Conservation (phyloP, 768 basidiomycete genomes). For the Trichaptum fuscoviolaceum region DNA sequence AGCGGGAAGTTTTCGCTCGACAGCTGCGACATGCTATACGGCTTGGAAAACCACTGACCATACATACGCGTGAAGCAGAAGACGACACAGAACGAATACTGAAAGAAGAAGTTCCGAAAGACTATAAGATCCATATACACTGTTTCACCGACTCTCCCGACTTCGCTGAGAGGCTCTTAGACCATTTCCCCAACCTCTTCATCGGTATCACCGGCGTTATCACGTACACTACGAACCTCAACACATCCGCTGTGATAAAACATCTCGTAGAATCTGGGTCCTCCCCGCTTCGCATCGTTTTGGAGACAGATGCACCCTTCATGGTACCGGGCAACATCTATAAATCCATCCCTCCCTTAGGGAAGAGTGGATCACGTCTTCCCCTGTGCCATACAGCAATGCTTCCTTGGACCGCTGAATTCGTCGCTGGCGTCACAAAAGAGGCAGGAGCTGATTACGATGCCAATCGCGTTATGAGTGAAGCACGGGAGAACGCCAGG, state of each 20-base stretch:
- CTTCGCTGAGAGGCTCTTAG: constrained; percentile 65
- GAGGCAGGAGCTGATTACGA: constrained; percentile 41
- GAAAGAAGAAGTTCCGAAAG: constrained; percentile 66
- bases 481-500: constrained; percentile 60
- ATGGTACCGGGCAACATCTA: constrained; percentile 82
- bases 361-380: constrained; percentile 46
- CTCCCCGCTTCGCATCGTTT: constrained; percentile 35
- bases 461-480: constrained; percentile 50
- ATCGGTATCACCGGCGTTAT: constrained; percentile 87
- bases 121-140: constrained; percentile 78
- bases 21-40: constrained; percentile 67
- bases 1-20: constrained; percentile 57
- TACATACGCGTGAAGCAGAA: constrained; percentile 85
- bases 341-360: constrained; percentile 35
- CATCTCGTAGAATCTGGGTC: constrained; percentile 24
- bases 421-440: constrained; percentile 47
- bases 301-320: constrained; percentile 86
- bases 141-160: constrained; percentile 83
- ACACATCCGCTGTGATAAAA: constrained; percentile 65
- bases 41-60: constrained; percentile 73
- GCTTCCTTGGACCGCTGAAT: constrained; percentile 83
- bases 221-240: constrained; percentile 68
- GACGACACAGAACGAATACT: constrained; percentile 75
- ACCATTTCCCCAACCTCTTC: constrained; percentile 74
- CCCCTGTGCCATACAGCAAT: constrained; percentile 75